Evolutionary conservation across 2,329 filamentous ascomycete species (phyloP).

Genomic region (Ophiostoma perfectum): DNA sequence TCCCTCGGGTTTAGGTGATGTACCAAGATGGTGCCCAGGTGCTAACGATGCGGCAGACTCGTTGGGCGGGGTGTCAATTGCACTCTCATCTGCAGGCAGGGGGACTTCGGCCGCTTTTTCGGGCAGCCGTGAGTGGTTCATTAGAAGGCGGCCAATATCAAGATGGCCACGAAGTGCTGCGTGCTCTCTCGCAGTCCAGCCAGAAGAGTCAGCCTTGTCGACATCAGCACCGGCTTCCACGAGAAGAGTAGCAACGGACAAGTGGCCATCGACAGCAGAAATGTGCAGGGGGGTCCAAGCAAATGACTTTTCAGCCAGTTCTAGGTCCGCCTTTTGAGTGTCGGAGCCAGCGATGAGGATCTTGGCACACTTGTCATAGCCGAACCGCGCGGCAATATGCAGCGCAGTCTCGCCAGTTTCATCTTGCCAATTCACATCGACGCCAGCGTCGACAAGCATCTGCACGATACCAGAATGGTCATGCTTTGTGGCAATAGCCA

Average conservation of each 20-base stretch:
- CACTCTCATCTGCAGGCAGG: background rate
- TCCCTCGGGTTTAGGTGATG: conserved; percentile 43
- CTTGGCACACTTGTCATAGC: conserved; percentile 72
- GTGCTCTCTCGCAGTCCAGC: conserved; percentile 92
- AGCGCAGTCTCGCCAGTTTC: conserved; percentile 84
- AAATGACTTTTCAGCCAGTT: conserved; percentile 71
- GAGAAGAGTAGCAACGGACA: conserved; percentile 68
- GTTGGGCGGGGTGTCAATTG: background rate
- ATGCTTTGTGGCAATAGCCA: conserved; percentile 81
- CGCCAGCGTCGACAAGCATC: conserved; percentile 80
- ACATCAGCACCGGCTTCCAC: conserved; percentile 73
- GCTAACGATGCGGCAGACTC: background rate
- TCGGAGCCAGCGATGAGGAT: conserved; percentile 66
- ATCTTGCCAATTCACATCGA: conserved; percentile 91
- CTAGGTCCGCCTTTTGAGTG: conserved; percentile 58
- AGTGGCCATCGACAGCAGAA: conserved; percentile 81
- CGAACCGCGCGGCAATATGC: conserved; percentile 85
- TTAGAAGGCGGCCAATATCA: conserved; percentile 66
- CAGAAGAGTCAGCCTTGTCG: conserved; percentile 72
- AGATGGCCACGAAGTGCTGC: conserved; percentile 86
- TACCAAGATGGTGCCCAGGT: background rate
- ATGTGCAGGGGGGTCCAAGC: conserved; percentile 95
- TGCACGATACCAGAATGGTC: conserved; percentile 81
- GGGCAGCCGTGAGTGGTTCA: conserved; percentile 42
- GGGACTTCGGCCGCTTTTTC: conserved; percentile 24